phyloP scores from a whole-genome alignment of 352 stramenopile species.

The Saprolegnia diclina region DNA sequence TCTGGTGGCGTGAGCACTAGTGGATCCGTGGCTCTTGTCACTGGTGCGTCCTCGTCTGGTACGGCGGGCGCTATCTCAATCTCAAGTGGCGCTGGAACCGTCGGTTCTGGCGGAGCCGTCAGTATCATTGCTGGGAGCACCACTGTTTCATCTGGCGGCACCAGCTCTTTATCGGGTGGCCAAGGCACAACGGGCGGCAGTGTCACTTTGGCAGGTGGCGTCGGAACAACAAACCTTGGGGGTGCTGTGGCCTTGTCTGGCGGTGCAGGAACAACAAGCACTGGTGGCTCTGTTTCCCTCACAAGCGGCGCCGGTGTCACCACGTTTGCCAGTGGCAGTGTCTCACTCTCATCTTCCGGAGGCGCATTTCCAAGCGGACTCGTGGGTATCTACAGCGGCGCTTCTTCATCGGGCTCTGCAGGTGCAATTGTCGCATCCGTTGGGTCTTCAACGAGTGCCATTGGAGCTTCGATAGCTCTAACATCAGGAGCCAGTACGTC shows the following conservation, averaged over 20 bases:
- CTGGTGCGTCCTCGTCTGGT: slow-evolving; percentile 17
- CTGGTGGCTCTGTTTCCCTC: slow-evolving; percentile 9
- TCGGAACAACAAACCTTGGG: slow-evolving; percentile 10
- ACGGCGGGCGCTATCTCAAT: slow-evolving; percentile 5
- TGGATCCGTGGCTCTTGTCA: slow-evolving; percentile 11
- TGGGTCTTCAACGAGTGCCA: slow-evolving; percentile 30
- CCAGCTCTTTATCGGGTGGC: slow-evolving; percentile 9
- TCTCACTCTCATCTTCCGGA: slow-evolving; percentile 1
- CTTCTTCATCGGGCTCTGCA: slow-evolving; percentile 30
- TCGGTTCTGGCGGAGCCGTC: slow-evolving; percentile 7
- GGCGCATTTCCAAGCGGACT: slow-evolving; percentile 14
- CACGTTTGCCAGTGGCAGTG: slow-evolving; percentile 20
- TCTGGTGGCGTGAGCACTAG: slow-evolving; percentile 21
- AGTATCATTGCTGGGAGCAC: slow-evolving; percentile 15
- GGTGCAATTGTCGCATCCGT: slow-evolving; percentile 41
- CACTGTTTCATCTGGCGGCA: slow-evolving; percentile 4
- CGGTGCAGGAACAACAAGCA: slow-evolving; percentile 16
- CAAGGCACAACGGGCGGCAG: slow-evolving; percentile 23
- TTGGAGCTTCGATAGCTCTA: slow-evolving; percentile 31
- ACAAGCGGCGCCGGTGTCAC: slow-evolving; percentile 20
- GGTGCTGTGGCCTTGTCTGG: slow-evolving; percentile 13
- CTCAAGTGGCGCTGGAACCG: slow-evolving; percentile 11
- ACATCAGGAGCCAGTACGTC: slow-evolving; percentile 16
- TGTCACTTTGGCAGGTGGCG: slow-evolving; percentile 16
- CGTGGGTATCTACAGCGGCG: background rate